Conservation (phyloP, 2,329 filamentous ascomycete species). For the Claviceps arundinis region DNA sequence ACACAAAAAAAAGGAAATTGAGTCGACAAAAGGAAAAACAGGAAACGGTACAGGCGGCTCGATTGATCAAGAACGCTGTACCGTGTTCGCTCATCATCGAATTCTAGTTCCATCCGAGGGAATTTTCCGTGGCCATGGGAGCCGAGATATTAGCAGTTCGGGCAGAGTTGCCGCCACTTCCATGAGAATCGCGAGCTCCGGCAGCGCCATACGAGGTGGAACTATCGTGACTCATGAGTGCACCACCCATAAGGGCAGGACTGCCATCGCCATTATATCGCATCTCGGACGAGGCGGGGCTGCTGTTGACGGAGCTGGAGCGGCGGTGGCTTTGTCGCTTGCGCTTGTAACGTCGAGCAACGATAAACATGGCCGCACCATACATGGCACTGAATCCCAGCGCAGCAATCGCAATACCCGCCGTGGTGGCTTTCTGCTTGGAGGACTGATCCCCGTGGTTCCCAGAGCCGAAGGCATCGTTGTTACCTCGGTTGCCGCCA, state of each 20-base stretch:
- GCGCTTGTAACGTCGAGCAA: slow-evolving; percentile 81
- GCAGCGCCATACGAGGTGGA: slow-evolving; percentile 37
- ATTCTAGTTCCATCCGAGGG: slow-evolving; percentile 76
- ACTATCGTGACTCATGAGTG: slow-evolving; percentile 43
- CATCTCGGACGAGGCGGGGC: slow-evolving; percentile 35
- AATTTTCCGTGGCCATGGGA: slow-evolving; percentile 87
- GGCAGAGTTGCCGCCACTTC: slow-evolving; percentile 47
- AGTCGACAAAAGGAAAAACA: slow-evolving; percentile 6
- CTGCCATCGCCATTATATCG: slow-evolving; percentile 34
- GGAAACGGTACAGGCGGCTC: slow-evolving; percentile 9
- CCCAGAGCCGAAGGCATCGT: slow-evolving; percentile 27
- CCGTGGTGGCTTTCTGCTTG: slow-evolving; percentile 48
- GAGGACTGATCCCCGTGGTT: slow-evolving; percentile 39
- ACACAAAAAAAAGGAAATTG: slow-evolving; percentile 5
- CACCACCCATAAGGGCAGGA: slow-evolving; percentile 58
- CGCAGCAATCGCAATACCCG: slow-evolving; percentile 62
- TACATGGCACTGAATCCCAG: slow-evolving; percentile 73
- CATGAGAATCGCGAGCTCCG: slow-evolving; percentile 44
- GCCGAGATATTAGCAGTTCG: slow-evolving; percentile 64
- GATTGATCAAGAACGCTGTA: neutral
- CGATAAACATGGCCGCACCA: slow-evolving; percentile 85
- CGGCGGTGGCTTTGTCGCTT: slow-evolving; percentile 68
- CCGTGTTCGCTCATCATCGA: slow-evolving; percentile 1
- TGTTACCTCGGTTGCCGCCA: slow-evolving; percentile 21
- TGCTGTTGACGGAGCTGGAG: slow-evolving; percentile 55